Evolutionary conservation across 2,329 filamentous ascomycete species (phyloP).

Genomic region (Aspergillus sp.): DNA sequence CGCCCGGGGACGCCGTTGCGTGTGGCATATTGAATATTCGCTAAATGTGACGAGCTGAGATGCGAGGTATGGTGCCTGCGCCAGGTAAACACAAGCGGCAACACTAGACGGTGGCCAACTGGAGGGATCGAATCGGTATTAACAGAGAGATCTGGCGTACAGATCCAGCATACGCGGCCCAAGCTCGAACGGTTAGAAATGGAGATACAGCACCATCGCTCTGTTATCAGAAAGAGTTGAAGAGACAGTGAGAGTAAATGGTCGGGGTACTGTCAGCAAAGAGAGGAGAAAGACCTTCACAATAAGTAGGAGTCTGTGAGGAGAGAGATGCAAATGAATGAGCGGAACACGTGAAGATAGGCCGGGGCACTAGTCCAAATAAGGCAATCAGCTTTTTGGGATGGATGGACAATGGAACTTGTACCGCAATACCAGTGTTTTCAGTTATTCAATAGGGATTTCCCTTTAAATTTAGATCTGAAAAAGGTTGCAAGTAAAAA

Average conservation of each 20-base stretch:
- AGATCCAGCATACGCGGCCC: conserved; percentile 1
- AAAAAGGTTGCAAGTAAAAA: neutral
- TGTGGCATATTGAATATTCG: conserved; percentile 37
- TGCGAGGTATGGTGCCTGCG: neutral
- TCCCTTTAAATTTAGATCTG: neutral
- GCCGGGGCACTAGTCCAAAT: conserved; percentile 5
- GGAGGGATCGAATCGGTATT: neutral
- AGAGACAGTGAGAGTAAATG: neutral
- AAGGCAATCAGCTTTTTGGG: conserved; percentile 11
- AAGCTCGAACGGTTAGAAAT: neutral
- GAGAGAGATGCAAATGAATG: neutral
- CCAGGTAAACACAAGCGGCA: neutral
- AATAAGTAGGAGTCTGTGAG: neutral
- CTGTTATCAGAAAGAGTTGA: neutral
- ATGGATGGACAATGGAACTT: neutral
- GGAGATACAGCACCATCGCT: neutral
- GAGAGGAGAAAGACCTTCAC: neutral
- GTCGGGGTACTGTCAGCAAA: neutral
- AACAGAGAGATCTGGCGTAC: conserved; percentile 1
- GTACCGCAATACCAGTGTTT: neutral
- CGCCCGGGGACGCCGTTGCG: conserved; percentile 27
- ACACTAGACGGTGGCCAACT: neutral
- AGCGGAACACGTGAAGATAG: conserved; percentile 6
- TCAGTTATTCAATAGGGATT: neutral
- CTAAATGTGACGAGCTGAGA: neutral